phyloP scores from a whole-genome alignment of 495 filamentous ascomycete genomes.

The Aspergillus biplanus region DNA sequence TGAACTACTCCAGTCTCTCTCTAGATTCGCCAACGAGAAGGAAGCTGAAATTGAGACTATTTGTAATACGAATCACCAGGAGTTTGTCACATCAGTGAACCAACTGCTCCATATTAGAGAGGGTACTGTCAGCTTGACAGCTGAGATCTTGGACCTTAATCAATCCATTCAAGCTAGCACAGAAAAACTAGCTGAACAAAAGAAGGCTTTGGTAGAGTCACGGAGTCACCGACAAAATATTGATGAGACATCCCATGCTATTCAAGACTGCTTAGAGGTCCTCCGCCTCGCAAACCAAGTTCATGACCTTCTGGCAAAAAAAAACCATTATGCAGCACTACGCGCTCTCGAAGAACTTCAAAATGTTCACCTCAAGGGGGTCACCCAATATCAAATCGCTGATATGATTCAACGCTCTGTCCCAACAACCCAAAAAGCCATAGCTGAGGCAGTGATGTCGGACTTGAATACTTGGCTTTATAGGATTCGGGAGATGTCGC shows the following conservation, averaged over 20 bases:
- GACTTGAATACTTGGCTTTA: conserved; percentile 99
- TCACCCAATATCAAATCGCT: conserved; percentile 92
- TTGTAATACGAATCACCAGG: conserved; percentile 93
- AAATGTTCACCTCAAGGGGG: conserved; percentile 91
- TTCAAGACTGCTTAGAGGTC: conserved; percentile 91
- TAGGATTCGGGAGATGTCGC: conserved; percentile 91
- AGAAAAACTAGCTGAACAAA: conserved; percentile 91
- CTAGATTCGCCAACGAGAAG: conserved; percentile 79
- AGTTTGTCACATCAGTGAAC: conserved; percentile 91
- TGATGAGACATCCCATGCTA: conserved; percentile 84
- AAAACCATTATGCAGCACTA: conserved; percentile 93
- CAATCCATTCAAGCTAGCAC: conserved; percentile 95
- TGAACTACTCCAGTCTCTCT: conserved; percentile 75
- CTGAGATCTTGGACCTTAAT: conserved; percentile 91
- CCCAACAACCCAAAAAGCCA: conserved; percentile 86
- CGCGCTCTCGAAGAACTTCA: conserved; percentile 94
- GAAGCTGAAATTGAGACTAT: conserved; percentile 93
- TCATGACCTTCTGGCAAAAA: conserved; percentile 84
- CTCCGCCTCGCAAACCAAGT: conserved; percentile 92
- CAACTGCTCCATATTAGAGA: conserved; percentile 88
- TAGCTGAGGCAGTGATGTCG: conserved; percentile 94
- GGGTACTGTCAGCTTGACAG: conserved; percentile 81
- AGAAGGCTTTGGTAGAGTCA: conserved; percentile 89
- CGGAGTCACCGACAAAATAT: conserved; percentile 93
- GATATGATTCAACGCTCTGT: conserved; percentile 95